phyloP scores from a whole-genome alignment of 1,284 basidiomycete genomes.

The Trichosporon coremiiforme region DNA sequence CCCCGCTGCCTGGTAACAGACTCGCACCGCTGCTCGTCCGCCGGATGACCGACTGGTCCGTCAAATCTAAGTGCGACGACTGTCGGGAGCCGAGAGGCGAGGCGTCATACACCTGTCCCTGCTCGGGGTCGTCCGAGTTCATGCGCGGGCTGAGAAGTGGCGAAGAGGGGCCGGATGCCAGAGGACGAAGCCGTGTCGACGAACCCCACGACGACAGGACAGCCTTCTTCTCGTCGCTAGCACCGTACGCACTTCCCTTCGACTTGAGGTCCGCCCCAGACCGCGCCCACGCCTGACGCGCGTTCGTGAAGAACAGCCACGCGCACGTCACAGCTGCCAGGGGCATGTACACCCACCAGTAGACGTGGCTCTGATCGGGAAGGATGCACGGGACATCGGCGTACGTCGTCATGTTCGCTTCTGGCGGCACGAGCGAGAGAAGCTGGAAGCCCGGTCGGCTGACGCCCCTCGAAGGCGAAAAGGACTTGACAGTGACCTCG shows the following conservation, averaged over 20 bases:
- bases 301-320: slow-evolving; percentile 52
- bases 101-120: neutral
- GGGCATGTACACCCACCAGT: slow-evolving; percentile 64
- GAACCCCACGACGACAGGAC: slow-evolving; percentile 48
- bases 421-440: slow-evolving; percentile 67
- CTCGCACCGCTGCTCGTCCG: slow-evolving; percentile 6
- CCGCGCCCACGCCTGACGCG: slow-evolving; percentile 43
- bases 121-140: neutral
- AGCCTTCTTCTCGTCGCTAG: slow-evolving; percentile 33
- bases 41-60: neutral
- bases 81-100: slow-evolving; percentile 35
- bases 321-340: slow-evolving; percentile 59
- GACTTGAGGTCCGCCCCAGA: slow-evolving; percentile 16
- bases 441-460: slow-evolving; percentile 79
- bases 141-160: slow-evolving; percentile 31
- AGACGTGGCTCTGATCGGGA: slow-evolving; percentile 68
- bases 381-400: slow-evolving; percentile 67
- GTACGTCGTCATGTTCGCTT: slow-evolving; percentile 49
- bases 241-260: neutral
- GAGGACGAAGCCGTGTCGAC: slow-evolving; percentile 38
- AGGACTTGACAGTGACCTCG: slow-evolving; percentile 79
- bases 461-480: slow-evolving; percentile 78
- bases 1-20: slow-evolving; percentile 17
- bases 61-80: slow-evolving; percentile 36
- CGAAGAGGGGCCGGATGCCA: slow-evolving; percentile 23